Conservation (phyloP, 768 basidiomycete species). For the Russula olivacea region DNA sequence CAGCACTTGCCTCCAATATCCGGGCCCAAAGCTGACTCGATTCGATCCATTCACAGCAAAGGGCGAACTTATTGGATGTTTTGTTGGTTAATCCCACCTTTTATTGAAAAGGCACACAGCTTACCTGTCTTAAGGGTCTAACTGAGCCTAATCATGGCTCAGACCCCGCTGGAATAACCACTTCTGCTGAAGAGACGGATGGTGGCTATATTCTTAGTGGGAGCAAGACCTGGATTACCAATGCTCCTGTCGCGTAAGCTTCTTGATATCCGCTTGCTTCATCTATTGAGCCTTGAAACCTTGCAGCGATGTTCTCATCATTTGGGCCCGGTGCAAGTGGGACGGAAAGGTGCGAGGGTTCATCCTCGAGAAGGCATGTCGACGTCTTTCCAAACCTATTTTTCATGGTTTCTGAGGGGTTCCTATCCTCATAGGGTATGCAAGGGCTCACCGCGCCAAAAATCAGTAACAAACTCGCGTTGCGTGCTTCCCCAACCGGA, state of each 20-base stretch:
- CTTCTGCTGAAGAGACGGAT: constrained; percentile 75
- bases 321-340: constrained; percentile 97
- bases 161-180: constrained; percentile 97
- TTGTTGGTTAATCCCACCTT: constrained; percentile 49
- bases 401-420: neutral
- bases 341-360: constrained; percentile 88
- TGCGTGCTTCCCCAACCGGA: constrained; percentile 78
- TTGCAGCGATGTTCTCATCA: constrained; percentile 74
- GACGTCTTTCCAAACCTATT: neutral
- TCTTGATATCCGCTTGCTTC: constrained; percentile 9
- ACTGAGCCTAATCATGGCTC: constrained; percentile 98
- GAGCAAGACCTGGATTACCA: constrained; percentile 97
- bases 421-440: constrained; percentile 45
- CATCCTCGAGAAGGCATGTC: constrained; percentile 74
- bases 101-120: neutral
- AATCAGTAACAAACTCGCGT: constrained; percentile 90
- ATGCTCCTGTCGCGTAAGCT: constrained; percentile 76
- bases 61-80: constrained; percentile 87
- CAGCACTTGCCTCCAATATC: neutral
- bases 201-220: constrained; percentile 85
- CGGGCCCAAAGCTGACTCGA: neutral
- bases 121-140: constrained; percentile 53
- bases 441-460: constrained; percentile 78
- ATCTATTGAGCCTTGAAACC: constrained; percentile 28
- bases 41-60: constrained; percentile 43